These are phyloP conservation scores for Emergomyces pasteurianus DNA, from an alignment of 2,329 filamentous ascomycete species.

Conservation along the genomic window DNA sequence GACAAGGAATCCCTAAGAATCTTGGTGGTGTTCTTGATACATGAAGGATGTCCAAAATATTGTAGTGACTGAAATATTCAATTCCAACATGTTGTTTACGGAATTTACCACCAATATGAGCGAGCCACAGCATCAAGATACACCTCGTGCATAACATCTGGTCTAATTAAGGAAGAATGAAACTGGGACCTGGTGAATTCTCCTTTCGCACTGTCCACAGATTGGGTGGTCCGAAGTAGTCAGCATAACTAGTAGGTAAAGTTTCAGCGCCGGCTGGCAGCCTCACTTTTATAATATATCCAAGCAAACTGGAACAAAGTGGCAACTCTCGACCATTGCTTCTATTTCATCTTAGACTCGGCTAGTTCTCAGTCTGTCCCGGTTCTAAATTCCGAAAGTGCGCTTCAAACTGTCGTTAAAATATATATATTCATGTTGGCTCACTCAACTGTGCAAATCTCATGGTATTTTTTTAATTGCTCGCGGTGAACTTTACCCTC, in stretches of 20 bases:
- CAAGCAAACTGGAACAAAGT: background rate
- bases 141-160: background rate
- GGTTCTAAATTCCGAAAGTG: background rate
- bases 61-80: background rate
- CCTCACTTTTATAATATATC: conserved; percentile 1
- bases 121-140: conserved; percentile 1
- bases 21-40: background rate
- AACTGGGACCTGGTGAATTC: background rate
- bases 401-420: background rate
- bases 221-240: background rate
- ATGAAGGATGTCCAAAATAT: background rate
- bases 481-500: background rate
- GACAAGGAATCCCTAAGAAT: background rate
- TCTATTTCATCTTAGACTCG: background rate
- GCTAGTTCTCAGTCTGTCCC: background rate
- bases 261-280: background rate
- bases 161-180: background rate
- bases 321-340: background rate
- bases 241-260: background rate
- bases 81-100: background rate
- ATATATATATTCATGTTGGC: background rate
- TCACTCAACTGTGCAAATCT: background rate
- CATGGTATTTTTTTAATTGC: background rate
- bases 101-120: background rate
- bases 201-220: background rate